Percentiles rank a stretch among this genome's conserved stretches.
Evolutionary conservation across 768 basidiomycete genomes (phyloP).

Genomic region (Sarcodon sp.): DNA sequence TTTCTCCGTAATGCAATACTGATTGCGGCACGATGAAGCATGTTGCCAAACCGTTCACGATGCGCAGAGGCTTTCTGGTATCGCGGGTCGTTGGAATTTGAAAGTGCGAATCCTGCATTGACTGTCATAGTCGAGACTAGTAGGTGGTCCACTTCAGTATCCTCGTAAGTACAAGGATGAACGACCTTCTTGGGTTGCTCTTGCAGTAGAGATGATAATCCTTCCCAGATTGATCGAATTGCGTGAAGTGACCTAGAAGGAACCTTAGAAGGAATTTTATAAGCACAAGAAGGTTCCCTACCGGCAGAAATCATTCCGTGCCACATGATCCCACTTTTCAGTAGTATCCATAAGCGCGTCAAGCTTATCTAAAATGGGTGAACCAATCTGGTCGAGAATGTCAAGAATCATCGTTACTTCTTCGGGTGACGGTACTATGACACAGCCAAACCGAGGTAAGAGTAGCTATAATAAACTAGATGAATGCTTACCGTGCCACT

Average conservation of each 20-base stretch:
- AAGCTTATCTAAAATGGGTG: constrained; percentile 54
- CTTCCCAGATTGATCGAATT: constrained; percentile 65
- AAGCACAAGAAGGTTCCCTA: constrained; percentile 14
- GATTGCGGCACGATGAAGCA: constrained; percentile 52
- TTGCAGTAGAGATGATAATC: constrained; percentile 58
- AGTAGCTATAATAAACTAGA: not conserved
- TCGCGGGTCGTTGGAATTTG: constrained; percentile 59
- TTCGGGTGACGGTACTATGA: constrained; percentile 40
- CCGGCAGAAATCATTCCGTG: constrained; percentile 81
- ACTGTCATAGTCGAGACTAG: constrained; percentile 55
- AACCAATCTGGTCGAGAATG: constrained; percentile 55
- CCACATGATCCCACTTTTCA: constrained; percentile 47
- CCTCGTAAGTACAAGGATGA: constrained; percentile 43
- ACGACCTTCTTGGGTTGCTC: constrained; percentile 43
- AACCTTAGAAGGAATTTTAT: not conserved
- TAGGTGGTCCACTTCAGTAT: constrained; percentile 58
- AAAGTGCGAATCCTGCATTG: constrained; percentile 62
- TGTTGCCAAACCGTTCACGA: constrained; percentile 51
- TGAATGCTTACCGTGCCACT: constrained; percentile 67
- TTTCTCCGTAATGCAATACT: constrained; percentile 39
- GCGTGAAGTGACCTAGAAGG: constrained; percentile 46
- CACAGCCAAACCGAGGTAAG: constrained; percentile 2
- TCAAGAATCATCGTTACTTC: constrained; percentile 78
- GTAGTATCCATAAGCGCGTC: constrained; percentile 46
- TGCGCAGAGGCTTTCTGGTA: constrained; percentile 51